Evolutionary conservation across 2,329 filamentous ascomycete genomes (phyloP).

Genomic region (Diaporthe sp.): DNA sequence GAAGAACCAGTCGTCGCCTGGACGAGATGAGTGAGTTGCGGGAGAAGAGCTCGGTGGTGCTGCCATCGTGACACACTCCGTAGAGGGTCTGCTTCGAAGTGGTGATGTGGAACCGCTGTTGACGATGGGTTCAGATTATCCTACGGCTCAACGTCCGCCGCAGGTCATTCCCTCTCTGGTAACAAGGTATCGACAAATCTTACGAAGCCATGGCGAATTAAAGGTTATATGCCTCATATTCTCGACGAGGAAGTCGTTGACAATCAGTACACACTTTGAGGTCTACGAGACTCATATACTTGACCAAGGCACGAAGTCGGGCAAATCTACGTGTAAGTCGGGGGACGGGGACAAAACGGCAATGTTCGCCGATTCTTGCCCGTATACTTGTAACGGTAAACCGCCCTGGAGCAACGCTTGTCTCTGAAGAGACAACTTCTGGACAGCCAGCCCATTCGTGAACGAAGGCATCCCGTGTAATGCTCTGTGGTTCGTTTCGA

Average conservation of each 20-base stretch:
- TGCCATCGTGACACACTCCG: conserved; percentile 4
- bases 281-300: neutral
- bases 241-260: neutral
- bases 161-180: neutral
- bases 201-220: neutral
- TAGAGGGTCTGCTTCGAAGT: no score
- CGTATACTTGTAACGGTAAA: neutral
- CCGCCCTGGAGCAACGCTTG: no score
- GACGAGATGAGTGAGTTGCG: neutral
- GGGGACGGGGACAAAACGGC: conserved; percentile 1
- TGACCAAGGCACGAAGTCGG: neutral
- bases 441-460: neutral
- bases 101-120: neutral
- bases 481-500: neutral
- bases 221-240: no score
- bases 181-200: neutral
- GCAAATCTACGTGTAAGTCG: neutral
- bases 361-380: conserved; percentile 35
- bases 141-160: no score
- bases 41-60: neutral
- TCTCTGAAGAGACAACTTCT: neutral
- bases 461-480: no score
- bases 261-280: neutral
- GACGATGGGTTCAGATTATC: neutral
- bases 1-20: conserved; percentile 37